Conservation (phyloP, 2,329 filamentous ascomycete genomes). For the Exophiala aquamarina region DNA sequence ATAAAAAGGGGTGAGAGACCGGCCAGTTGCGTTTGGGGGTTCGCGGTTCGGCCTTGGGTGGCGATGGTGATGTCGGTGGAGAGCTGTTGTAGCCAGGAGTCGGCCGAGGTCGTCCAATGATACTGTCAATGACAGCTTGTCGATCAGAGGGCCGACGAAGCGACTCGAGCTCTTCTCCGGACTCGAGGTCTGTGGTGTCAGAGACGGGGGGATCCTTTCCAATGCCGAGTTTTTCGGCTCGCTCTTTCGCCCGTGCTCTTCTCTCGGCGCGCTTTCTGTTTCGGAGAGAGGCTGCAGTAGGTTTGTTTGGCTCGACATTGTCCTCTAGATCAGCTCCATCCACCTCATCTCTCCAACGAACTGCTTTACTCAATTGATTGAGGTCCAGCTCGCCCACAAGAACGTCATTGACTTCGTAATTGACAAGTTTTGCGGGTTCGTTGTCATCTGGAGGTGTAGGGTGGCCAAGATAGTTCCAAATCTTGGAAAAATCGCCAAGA, state of each 20-base stretch:
- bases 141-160: constrained; percentile 26
- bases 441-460: constrained; percentile 11
- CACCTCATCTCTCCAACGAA: constrained; percentile 35
- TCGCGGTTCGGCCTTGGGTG: constrained; percentile 19
- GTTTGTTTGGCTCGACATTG: constrained; percentile 24
- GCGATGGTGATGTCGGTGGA: constrained; percentile 29
- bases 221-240: constrained; percentile 15
- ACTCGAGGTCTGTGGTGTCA: constrained; percentile 29
- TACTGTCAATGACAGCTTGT: constrained; percentile 30
- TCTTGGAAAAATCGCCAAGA: constrained; percentile 44
- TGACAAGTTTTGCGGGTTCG: constrained; percentile 12
- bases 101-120: constrained; percentile 25
- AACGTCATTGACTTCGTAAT: constrained; percentile 21
- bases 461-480: constrained; percentile 40
- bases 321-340: constrained; percentile 33
- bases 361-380: constrained; percentile 27
- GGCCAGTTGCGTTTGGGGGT: constrained; percentile 23
- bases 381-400: constrained; percentile 19
- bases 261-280: constrained; percentile 27
- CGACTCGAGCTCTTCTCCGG: constrained; percentile 28
- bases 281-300: constrained; percentile 20
- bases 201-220: constrained; percentile 12
- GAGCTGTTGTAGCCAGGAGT: constrained; percentile 18
- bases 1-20: constrained; percentile 26
- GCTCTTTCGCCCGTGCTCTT: constrained; percentile 29